Percentiles rank a stretch among this genome's conserved stretches.
These are phyloP conservation scores for Phaeoacremonium minimum DNA, from an alignment of 2,329 filamentous ascomycete species.

Conservation along the genomic window DNA sequence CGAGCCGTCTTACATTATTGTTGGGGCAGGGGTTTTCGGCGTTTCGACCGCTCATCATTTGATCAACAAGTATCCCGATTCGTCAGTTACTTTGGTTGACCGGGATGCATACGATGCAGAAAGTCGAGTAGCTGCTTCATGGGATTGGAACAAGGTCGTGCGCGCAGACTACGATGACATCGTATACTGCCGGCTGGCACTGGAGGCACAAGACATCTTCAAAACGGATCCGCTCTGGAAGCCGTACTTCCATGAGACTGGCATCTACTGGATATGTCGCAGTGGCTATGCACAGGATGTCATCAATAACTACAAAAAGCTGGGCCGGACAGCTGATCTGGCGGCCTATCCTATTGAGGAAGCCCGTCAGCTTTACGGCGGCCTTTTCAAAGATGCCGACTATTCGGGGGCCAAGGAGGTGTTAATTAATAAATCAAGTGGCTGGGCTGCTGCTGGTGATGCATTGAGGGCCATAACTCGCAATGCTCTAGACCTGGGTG, in stretches of 20 bases:
- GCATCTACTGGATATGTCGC: slow-evolving; percentile 53
- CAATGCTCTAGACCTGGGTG: slow-evolving; percentile 47
- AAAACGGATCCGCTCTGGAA: slow-evolving; percentile 51
- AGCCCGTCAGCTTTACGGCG: slow-evolving; percentile 46
- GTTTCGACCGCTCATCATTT: slow-evolving; percentile 63
- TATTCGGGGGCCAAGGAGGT: slow-evolving; percentile 56
- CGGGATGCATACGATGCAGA: slow-evolving; percentile 45
- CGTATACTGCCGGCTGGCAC: slow-evolving; percentile 58
- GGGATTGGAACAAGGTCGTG: slow-evolving; percentile 71
- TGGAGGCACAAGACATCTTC: slow-evolving; percentile 63
- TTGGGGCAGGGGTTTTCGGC: slow-evolving; percentile 64
- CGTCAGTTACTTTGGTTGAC: slow-evolving; percentile 53
- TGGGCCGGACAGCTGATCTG: slow-evolving; percentile 33
- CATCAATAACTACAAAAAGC: slow-evolving; percentile 44
- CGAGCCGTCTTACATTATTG: slow-evolving; percentile 53
- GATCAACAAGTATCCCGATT: slow-evolving; percentile 42
- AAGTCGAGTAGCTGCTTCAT: slow-evolving; percentile 55
- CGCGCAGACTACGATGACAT: slow-evolving; percentile 65
- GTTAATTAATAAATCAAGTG: slow-evolving; percentile 56
- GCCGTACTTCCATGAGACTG: slow-evolving; percentile 54
- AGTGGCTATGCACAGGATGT: slow-evolving; percentile 47
- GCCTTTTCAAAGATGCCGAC: slow-evolving; percentile 56
- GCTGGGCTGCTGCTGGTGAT: slow-evolving; percentile 61
- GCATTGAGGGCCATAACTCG: slow-evolving; percentile 50
- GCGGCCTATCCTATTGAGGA: slow-evolving; percentile 39